phyloP scores from a whole-genome alignment of 768 basidiomycete species.

The Chalciporus chontae region DNA sequence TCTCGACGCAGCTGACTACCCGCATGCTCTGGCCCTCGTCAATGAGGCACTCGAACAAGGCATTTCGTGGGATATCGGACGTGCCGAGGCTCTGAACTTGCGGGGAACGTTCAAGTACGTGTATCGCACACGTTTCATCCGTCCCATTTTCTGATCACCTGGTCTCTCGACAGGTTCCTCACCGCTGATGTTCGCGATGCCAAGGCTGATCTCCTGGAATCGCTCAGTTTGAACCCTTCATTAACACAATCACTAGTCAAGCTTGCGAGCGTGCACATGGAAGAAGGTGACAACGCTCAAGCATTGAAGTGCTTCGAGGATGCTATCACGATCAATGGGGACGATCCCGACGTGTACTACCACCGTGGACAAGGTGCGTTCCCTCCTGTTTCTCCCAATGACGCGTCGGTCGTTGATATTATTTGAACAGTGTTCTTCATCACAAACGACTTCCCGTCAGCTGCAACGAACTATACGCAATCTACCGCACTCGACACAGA shows the following conservation, averaged over 20 bases:
- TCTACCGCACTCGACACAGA: conserved; percentile 81
- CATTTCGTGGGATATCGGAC: conserved; percentile 67
- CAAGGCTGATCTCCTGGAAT: conserved; percentile 77
- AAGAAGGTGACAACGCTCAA: conserved; percentile 74
- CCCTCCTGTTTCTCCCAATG: neutral
- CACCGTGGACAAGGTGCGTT: conserved; percentile 89
- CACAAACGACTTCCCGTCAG: conserved; percentile 82
- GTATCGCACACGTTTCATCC: neutral
- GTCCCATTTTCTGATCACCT: neutral
- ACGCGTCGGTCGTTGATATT: neutral
- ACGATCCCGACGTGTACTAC: conserved; percentile 96
- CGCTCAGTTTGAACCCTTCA: conserved; percentile 59
- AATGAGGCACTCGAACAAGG: conserved; percentile 88
- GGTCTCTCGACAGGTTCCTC: conserved; percentile 63
- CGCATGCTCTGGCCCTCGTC: conserved; percentile 72
- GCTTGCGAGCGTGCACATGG: conserved; percentile 97
- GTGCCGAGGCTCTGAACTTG: conserved; percentile 88
- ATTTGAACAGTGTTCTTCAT: conserved; percentile 77
- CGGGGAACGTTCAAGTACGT: conserved; percentile 93
- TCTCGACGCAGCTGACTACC: conserved; percentile 78
- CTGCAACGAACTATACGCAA: conserved; percentile 87
- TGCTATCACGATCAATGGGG: conserved; percentile 75
- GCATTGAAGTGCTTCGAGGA: conserved; percentile 91
- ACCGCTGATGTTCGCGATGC: conserved; percentile 80
- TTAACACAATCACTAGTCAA: conserved; percentile 92